A percentile compares a stretch with the other conserved stretches of the same genome.
Evolutionary conservation across 2,329 filamentous ascomycete genomes (phyloP).

Genomic region (Fusarium sterilihyphosum): DNA sequence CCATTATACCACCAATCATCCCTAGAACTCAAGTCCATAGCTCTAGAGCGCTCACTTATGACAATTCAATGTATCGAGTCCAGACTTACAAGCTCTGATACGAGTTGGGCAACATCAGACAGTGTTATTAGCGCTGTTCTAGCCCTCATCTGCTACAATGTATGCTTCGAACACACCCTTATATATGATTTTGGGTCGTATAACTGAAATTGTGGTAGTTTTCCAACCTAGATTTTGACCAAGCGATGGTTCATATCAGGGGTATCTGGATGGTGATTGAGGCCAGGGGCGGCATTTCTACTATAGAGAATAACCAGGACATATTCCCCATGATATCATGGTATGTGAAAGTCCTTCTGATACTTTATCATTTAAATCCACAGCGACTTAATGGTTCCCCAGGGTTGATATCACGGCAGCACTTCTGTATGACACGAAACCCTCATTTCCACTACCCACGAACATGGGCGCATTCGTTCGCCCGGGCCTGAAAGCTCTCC

Average conservation of each 20-base stretch:
- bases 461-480: neutral
- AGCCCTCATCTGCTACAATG: slow-evolving; percentile 10
- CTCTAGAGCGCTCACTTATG: slow-evolving; percentile 4
- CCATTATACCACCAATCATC: neutral
- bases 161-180: neutral
- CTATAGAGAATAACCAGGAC: neutral
- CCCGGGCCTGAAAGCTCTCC: neutral
- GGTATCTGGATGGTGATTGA: slow-evolving; percentile 2
- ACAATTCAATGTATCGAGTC: slow-evolving; percentile 13
- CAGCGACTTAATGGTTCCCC: neutral
- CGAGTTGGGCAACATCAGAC: neutral
- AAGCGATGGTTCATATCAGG: slow-evolving; percentile 4
- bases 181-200: neutral
- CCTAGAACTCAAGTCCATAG: neutral
- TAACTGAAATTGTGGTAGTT: neutral
- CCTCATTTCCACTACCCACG: neutral
- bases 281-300: slow-evolving; percentile 7
- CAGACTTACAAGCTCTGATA: neutral
- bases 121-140: slow-evolving; percentile 6
- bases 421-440: slow-evolving; percentile 8
- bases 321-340: slow-evolving; percentile 8
- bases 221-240: slow-evolving; percentile 10
- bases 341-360: neutral
- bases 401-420: slow-evolving; percentile 17
- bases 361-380: no score